phyloP scores from a whole-genome alignment of 768 basidiomycete genomes.

The Termitomyces bulborhizus region DNA sequence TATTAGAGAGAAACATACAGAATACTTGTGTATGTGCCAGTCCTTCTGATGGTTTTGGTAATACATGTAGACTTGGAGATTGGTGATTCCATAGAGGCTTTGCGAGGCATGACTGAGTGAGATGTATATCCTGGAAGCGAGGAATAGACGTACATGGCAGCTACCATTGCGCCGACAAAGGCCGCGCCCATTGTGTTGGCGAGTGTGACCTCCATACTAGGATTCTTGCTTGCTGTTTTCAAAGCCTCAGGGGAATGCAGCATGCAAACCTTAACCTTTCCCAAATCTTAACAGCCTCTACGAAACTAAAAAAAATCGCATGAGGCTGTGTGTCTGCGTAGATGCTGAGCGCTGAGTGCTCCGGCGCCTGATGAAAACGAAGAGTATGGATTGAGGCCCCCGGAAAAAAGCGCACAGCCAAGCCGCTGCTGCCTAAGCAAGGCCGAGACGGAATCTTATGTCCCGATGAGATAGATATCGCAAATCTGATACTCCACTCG shows the following conservation, averaged over 20 bases:
- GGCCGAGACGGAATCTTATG: too few relatives aligned
- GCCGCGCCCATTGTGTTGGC: constrained; percentile 24
- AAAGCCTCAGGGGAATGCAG: too few relatives aligned
- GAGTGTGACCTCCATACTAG: constrained; percentile 10
- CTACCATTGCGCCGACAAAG: constrained; percentile 20
- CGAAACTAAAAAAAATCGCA: background rate
- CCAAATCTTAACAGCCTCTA: background rate
- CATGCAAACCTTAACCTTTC: background rate
- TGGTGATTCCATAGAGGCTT: constrained; percentile 17
- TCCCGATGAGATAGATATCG: too few relatives aligned
- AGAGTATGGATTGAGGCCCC: background rate
- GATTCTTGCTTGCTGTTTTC: too few relatives aligned
- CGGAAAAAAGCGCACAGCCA: background rate
- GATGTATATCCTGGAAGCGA: background rate
- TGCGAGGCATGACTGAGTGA: background rate
- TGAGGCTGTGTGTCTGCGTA: background rate
- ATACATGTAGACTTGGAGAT: constrained; percentile 20
- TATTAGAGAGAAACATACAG: constrained; percentile 8
- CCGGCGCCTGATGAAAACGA: background rate
- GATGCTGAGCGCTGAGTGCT: background rate
- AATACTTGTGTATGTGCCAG: constrained; percentile 15
- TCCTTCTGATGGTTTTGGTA: constrained; percentile 18
- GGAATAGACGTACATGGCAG: constrained; percentile 20
- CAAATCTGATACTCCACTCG: too few relatives aligned
- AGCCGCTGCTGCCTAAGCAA: too few relatives aligned